A percentile compares a stretch with the other conserved stretches of the same genome.
Evolutionary conservation across 441 rosid species (phyloP).

Genomic region (Populus hybrid): DNA sequence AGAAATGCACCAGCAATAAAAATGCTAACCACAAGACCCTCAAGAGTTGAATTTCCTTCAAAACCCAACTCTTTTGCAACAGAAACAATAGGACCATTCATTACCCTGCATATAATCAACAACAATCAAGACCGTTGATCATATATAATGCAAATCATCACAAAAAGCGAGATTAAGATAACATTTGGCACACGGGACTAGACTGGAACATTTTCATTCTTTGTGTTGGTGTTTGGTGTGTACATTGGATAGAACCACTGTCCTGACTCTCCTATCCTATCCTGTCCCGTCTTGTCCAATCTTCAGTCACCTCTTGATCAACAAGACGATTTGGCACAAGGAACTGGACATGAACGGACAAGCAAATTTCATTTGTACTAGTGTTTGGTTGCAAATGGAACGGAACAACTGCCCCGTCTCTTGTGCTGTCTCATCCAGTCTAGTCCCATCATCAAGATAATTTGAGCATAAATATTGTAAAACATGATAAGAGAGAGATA

Average conservation of each 20-base stretch:
- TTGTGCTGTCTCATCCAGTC: background rate
- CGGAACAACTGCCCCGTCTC: background rate
- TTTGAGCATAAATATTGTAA: background rate
- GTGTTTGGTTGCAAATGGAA: background rate
- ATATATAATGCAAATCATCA: background rate
- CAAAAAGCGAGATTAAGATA: background rate
- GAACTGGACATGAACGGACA: background rate
- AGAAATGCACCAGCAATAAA: conserved; percentile 79
- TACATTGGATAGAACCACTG: background rate
- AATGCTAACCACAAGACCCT: conserved; percentile 82
- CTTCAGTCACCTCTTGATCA: background rate
- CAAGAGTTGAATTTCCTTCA: conserved; percentile 63
- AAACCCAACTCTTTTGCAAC: conserved; percentile 76
- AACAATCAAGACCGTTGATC: background rate
- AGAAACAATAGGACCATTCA: conserved; percentile 79
- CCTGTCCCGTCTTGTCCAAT: background rate
- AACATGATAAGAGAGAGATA: background rate
- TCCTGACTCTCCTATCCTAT: background rate
- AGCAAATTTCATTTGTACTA: background rate
- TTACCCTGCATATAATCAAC: conserved; percentile 45
- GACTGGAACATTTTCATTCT: background rate
- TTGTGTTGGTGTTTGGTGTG: background rate
- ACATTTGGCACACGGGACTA: background rate
- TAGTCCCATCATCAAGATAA: background rate
- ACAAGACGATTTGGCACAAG: background rate